Evolutionary conservation across 2,329 filamentous ascomycete species (phyloP).

Genomic region (Colletotrichum sp.): DNA sequence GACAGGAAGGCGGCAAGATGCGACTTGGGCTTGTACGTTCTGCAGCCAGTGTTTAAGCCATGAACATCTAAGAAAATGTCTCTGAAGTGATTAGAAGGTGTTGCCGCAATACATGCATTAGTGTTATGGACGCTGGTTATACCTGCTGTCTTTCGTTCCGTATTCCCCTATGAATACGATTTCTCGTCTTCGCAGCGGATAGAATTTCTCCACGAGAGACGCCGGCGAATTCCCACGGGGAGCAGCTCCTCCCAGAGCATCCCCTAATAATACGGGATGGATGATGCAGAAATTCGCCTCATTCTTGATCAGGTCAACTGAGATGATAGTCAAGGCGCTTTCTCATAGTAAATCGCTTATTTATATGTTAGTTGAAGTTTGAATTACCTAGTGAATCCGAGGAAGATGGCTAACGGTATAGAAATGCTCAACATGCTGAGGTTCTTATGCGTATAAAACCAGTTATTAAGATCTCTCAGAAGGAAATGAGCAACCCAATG

Average conservation of each 20-base stretch:
- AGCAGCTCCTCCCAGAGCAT: not conserved
- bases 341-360: not conserved
- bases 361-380: not conserved
- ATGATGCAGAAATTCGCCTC: not conserved
- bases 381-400: not conserved
- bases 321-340: not conserved
- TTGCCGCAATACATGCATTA: not conserved
- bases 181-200: not conserved
- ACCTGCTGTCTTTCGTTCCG: not conserved
- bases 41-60: too few relatives aligned
- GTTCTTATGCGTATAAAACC: not conserved
- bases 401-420: not conserved
- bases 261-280: accelerated
- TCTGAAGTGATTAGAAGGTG: not conserved
- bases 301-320: not conserved
- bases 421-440: not conserved
- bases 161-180: not conserved
- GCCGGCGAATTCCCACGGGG: not conserved
- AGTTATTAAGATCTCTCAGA: not conserved
- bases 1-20: not conserved
- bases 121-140: accelerated
- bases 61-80: not conserved
- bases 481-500: too few relatives aligned
- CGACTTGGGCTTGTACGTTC: accelerated
- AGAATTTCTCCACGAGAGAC: accelerated